These are phyloP conservation scores for Silene coronaria DNA, from an alignment of 179 eudicot genomes.

Conservation along the genomic window DNA sequence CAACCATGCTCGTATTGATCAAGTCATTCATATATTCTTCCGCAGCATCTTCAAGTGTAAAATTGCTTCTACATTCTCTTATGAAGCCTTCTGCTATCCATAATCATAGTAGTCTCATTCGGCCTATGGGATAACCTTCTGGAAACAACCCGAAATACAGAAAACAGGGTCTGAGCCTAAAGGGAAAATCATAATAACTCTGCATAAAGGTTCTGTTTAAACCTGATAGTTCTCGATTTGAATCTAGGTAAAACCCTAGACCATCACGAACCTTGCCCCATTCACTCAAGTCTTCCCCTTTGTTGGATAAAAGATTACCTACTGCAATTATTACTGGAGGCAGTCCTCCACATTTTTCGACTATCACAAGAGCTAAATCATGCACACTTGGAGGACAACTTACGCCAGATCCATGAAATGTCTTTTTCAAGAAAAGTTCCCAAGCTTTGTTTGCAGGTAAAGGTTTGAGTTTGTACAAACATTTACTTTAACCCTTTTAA, in stretches of 20 bases:
- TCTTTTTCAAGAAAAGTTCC: slow-evolving; percentile 29
- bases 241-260: slow-evolving; percentile 20
- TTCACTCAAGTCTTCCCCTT: not conserved
- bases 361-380: slow-evolving; percentile 8
- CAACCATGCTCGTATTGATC: slow-evolving; percentile 21
- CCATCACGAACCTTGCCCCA: slow-evolving; percentile 25
- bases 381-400: slow-evolving; percentile 15
- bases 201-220: slow-evolving; percentile 11
- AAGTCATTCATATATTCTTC: slow-evolving; percentile 27
- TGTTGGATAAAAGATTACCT: slow-evolving; percentile 22
- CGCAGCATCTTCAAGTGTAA: slow-evolving; percentile 29
- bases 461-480: slow-evolving; percentile 17
- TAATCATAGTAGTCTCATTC: slow-evolving; percentile 23
- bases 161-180: slow-evolving; percentile 30
- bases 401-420: slow-evolving; percentile 9
- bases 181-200: slow-evolving; percentile 19
- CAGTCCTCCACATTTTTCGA: slow-evolving; percentile 30
- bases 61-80: not conserved
- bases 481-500: not conserved
- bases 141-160: slow-evolving; percentile 40
- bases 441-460: slow-evolving; percentile 17
- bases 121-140: slow-evolving; percentile 2
- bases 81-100: slow-evolving; percentile 41
- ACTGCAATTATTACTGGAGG: slow-evolving; percentile 29
- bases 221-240: slow-evolving; percentile 15